Percentiles rank a stretch among this genome's conserved stretches.
phyloP scores from a whole-genome alignment of 768 basidiomycete species.

The Amanita subjunquillea region DNA sequence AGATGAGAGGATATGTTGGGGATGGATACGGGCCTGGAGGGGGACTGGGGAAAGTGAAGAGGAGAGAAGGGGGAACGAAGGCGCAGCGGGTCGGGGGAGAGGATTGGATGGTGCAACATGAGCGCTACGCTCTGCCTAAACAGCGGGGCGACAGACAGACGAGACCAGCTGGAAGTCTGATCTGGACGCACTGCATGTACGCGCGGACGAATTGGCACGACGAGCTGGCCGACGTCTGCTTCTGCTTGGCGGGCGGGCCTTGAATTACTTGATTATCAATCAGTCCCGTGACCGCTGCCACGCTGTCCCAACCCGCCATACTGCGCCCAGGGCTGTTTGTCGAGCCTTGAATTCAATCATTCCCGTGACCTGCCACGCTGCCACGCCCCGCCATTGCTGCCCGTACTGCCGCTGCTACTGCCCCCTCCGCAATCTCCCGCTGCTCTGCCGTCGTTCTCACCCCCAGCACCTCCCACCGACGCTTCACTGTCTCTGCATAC shows the following conservation, averaged over 20 bases:
- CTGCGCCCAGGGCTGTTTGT: background rate
- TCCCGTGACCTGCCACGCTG: background rate
- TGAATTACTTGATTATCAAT: slow-evolving; percentile 3
- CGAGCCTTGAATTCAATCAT: slow-evolving; percentile 1
- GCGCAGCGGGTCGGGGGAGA: slow-evolving; percentile 17
- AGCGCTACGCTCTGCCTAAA: slow-evolving; percentile 18
- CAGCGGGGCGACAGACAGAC: slow-evolving; percentile 33
- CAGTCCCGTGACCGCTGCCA: background rate
- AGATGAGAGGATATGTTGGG: slow-evolving; percentile 13
- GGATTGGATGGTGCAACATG: slow-evolving; percentile 54
- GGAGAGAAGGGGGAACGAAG: slow-evolving; percentile 19
- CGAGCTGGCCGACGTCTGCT: background rate
- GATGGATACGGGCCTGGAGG: slow-evolving; percentile 20
- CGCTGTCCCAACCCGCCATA: background rate
- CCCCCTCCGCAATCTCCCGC: background rate
- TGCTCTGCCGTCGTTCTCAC: slow-evolving; percentile 2
- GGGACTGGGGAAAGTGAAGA: slow-evolving; percentile 24
- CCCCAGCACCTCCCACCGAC: slow-evolving; percentile 65
- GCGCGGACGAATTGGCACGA: slow-evolving; percentile 2
- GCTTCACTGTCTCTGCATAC: slow-evolving; percentile 69
- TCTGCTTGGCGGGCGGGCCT: background rate
- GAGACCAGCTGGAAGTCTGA: slow-evolving; percentile 51
- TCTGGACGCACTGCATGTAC: slow-evolving; percentile 16
- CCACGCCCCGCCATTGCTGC: background rate
- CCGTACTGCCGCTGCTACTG: background rate